A percentile compares a stretch with the other conserved stretches of the same genome.
These are phyloP conservation scores for Galeopsis tetrahit DNA, from an alignment of 257 asterid species.

Conservation along the genomic window DNA sequence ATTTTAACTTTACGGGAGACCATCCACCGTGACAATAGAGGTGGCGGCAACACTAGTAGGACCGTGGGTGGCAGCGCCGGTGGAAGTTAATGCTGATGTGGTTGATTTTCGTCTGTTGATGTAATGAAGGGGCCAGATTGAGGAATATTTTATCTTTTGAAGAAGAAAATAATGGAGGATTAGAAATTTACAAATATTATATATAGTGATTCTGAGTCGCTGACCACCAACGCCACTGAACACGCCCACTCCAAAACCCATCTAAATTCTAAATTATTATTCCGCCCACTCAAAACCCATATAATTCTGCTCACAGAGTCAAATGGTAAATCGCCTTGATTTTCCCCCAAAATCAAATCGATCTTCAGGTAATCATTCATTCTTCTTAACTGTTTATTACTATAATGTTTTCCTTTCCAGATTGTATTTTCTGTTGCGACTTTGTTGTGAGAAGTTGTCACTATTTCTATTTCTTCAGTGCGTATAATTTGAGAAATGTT, in stretches of 20 bases:
- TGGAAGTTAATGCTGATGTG: no score
- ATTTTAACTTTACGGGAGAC: no score
- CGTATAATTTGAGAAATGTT: constrained; percentile 17
- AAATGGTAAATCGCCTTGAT: background rate
- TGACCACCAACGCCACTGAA: constrained; percentile 10
- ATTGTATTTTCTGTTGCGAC: background rate
- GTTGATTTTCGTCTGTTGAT: no score
- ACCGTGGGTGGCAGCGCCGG: no score
- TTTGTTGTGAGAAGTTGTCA: background rate
- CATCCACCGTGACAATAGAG: no score
- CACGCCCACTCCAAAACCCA: constrained; percentile 14
- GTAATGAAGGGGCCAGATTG: no score
- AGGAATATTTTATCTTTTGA: no score
- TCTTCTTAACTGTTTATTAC: background rate
- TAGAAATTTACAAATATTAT: no score
- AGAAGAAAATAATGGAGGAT: no score
- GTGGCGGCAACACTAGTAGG: no score
- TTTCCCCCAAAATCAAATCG: background rate
- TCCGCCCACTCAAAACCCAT: background rate
- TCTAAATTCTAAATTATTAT: no score
- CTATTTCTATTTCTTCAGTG: background rate
- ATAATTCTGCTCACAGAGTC: background rate
- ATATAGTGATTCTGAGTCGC: background rate
- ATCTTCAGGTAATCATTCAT: constrained; percentile 17
- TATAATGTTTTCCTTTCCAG: background rate